Evolutionary conservation across 2,329 filamentous ascomycete species (phyloP), one percentile per base, ranked within the genome.

Genomic region (Coccinonectria pachysandricola): DNA sequence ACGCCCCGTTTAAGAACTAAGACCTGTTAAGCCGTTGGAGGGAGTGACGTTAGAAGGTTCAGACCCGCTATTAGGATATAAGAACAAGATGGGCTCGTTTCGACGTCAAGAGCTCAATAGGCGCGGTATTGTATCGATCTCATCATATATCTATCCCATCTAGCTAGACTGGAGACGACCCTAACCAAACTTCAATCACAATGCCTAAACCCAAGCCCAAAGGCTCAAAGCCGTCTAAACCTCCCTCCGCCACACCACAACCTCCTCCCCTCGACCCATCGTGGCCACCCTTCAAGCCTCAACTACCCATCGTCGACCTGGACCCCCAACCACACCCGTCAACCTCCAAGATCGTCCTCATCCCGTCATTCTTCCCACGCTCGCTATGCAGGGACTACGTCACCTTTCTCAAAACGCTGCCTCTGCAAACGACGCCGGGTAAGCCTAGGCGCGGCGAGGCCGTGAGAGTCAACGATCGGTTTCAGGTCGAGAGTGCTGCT

Each of bases 381-480:
- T 72, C 65, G 4, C 67, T 93, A 5, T 91, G 83, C 61, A 77
- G 75, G 40, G 73, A 68, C 30, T 92, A 88, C 50, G 70, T 85
- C 25, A 65, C 71, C 1, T 91, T 88, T 43, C 68, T 92, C 1
- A 56, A 56, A 28, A 70, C 68, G 0, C 57, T 93, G 3, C 76
- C 83, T 0, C 59, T 93, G 23, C 69, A 68, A 22, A 92, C 84
- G 1, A 93, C 84, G 0, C 84, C 84, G 0, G 75, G 74, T 0
- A 75, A 74, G 34, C 84, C 84, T 2, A 88, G 82, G 52, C 76
- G 74, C 35, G 84, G 82, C 24, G 78, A 91, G 29, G 86, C 86
- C 2, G 68, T 84, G 6, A 69, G 88, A 18, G 81, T 94, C 23
- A 95, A 95, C 50, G 88, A 95, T 50, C 75, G 88, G 8, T 93